phyloP scores from a whole-genome alignment of 257 asterid species.

The Nicotiana paniculata region DNA sequence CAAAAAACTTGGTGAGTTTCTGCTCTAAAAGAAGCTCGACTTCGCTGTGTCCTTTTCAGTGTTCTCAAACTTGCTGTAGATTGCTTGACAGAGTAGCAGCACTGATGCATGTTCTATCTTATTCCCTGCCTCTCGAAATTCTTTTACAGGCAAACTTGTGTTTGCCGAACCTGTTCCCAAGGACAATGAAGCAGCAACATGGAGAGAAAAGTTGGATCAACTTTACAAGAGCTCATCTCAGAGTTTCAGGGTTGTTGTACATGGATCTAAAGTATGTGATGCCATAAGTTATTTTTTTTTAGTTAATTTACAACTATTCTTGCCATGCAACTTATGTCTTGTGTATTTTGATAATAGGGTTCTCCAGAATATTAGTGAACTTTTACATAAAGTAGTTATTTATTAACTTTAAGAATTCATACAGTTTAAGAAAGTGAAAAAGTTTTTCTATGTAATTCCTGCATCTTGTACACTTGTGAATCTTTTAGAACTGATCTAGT shows the following conservation, averaged over 20 bases:
- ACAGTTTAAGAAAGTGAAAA: not conserved
- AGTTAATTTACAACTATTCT: not conserved
- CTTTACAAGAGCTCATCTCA: conserved; percentile 97
- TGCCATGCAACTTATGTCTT: not conserved
- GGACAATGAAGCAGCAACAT: conserved; percentile 97
- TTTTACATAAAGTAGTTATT: not conserved
- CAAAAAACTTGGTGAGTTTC: conserved; percentile 82
- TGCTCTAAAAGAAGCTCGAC: conserved; percentile 15
- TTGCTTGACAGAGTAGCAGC: not conserved
- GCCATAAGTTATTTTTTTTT: conserved; percentile 15
- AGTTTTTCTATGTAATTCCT: not conserved
- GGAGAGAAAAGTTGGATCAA: conserved; percentile 99
- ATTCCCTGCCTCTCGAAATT: conserved; percentile 10
- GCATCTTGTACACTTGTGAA: not conserved
- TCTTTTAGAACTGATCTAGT: not conserved
- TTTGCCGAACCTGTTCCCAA: conserved; percentile 96
- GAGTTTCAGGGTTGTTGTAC: conserved; percentile 94
- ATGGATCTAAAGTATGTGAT: conserved; percentile 83
- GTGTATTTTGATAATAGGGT: not conserved
- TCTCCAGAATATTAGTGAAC: not conserved
- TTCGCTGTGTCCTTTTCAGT: conserved; percentile 1
- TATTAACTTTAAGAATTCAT: not conserved
- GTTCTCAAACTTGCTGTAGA: conserved; percentile 2
- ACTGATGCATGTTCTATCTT: conserved; percentile 11
- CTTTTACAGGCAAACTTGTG: conserved; percentile 77